These are phyloP conservation scores for Mucor circinelloides DNA, from an alignment of 371 early-diverging fungal species.

Conservation along the genomic window DNA sequence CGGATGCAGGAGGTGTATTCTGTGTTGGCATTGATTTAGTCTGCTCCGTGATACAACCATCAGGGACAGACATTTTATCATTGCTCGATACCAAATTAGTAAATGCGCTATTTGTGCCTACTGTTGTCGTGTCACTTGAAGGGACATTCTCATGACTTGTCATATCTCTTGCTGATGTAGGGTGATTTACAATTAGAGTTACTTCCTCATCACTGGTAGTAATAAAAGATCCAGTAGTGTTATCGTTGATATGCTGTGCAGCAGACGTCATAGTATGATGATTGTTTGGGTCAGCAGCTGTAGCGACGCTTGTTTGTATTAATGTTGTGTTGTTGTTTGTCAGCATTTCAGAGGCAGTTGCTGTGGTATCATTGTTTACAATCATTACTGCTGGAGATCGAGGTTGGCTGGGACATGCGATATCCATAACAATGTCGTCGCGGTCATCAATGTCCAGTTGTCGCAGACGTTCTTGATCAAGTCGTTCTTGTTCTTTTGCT, in stretches of 20 bases:
- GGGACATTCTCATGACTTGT: background rate
- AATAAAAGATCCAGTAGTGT: no score
- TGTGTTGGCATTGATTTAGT: background rate
- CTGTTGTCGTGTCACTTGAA: background rate
- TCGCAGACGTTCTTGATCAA: constrained; percentile 1
- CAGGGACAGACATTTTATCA: background rate
- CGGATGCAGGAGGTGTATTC: background rate
- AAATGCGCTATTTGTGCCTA: background rate
- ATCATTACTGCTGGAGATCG: background rate
- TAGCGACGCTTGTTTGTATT: no score
- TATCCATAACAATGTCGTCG: constrained; percentile 21
- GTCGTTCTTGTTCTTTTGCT: background rate
- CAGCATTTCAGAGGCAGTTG: background rate
- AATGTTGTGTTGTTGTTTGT: no score
- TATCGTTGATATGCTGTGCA: no score
- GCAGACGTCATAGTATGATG: no score
- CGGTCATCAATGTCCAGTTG: constrained; percentile 17
- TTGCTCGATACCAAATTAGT: background rate
- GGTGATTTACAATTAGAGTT: no score
- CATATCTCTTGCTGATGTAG: background rate
- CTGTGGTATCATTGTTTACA: background rate
- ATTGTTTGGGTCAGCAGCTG: no score
- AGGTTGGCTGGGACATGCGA: background rate
- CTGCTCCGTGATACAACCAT: background rate
- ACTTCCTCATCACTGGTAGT: no score